Percentiles rank a stretch among this genome's conserved stretches.
Evolutionary conservation across 225 moss, liverwort and hornwort genomes (phyloP).

Genomic region (Marchantia paleacea): DNA sequence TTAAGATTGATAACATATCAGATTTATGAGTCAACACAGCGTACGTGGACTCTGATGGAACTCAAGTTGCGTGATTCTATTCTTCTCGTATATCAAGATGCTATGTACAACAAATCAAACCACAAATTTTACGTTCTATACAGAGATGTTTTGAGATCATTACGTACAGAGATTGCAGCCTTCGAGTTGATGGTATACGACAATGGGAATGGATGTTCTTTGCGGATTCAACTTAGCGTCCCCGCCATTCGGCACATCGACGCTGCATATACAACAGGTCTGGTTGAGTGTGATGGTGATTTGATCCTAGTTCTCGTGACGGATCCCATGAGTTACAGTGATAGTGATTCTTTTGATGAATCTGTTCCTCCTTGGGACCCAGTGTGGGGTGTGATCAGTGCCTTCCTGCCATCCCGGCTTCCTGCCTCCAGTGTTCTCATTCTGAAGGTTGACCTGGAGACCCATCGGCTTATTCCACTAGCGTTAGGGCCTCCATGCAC

Average conservation of each 20-base stretch:
- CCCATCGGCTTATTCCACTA: not conserved
- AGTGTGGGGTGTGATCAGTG: no score
- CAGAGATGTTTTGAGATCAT: not conserved
- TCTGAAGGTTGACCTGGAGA: not conserved
- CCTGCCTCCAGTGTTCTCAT: not conserved
- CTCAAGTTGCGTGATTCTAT: not conserved
- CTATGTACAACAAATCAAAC: not conserved
- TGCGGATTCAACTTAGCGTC: not conserved
- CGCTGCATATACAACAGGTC: not conserved
- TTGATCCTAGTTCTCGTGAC: not conserved
- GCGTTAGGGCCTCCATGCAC: not conserved
- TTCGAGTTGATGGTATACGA: not conserved
- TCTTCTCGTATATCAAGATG: slow-evolving; percentile 1
- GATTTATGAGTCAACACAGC: not conserved
- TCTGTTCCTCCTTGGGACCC: not conserved
- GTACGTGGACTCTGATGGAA: not conserved
- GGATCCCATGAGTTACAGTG: not conserved
- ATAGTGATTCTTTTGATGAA: not conserved
- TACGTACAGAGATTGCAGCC: not conserved
- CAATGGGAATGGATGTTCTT: not conserved
- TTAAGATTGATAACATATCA: slow-evolving; percentile 6
- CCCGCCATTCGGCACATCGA: not conserved
- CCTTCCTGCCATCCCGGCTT: not conserved
- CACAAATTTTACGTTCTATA: not conserved
- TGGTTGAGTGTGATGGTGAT: not conserved